Percentiles rank a stretch among this genome's conserved stretches.
Conservation (phyloP, 306 rosid species). For the Cucurbita ficifolia region DNA sequence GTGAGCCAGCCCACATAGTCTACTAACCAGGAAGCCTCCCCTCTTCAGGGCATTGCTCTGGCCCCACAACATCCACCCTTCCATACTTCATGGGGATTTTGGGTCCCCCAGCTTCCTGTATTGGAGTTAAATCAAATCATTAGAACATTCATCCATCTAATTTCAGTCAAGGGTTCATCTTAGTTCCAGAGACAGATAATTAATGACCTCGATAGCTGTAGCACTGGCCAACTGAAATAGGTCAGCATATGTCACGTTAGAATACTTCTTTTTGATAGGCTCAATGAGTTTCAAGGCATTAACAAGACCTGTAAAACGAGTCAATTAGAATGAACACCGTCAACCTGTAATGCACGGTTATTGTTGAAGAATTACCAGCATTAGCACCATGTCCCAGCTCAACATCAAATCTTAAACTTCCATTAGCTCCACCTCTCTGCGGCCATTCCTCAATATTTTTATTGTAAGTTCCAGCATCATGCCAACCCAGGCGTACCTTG, state of each 20-base stretch:
- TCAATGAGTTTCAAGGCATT: constrained; percentile 92
- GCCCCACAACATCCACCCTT: constrained; percentile 57
- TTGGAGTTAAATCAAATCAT: constrained; percentile 10
- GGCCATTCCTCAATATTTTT: constrained; percentile 96
- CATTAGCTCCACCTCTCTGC: constrained; percentile 88
- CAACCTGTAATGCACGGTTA: neutral
- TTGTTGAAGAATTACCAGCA: constrained; percentile 47
- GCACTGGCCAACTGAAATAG: constrained; percentile 94
- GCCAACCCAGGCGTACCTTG: constrained; percentile 96
- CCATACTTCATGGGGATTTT: constrained; percentile 96
- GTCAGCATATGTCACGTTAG: constrained; percentile 87
- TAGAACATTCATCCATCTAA: constrained; percentile 1
- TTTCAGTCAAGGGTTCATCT: neutral
- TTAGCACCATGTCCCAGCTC: constrained; percentile 91
- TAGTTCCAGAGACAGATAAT: constrained; percentile 9
- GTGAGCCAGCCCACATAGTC: neutral
- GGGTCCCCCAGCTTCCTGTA: constrained; percentile 95
- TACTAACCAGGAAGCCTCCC: constrained; percentile 89
- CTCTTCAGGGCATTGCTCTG: constrained; percentile 91
- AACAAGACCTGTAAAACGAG: constrained; percentile 52
- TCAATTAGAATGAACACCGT: constrained; percentile 10
- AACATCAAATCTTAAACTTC: constrained; percentile 71
- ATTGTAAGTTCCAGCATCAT: constrained; percentile 89
- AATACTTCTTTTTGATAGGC: constrained; percentile 83
- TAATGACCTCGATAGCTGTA: constrained; percentile 74